Evolutionary conservation across 139 green algal genomes (phyloP).

Genomic region (Ettlia oleoabundans): DNA sequence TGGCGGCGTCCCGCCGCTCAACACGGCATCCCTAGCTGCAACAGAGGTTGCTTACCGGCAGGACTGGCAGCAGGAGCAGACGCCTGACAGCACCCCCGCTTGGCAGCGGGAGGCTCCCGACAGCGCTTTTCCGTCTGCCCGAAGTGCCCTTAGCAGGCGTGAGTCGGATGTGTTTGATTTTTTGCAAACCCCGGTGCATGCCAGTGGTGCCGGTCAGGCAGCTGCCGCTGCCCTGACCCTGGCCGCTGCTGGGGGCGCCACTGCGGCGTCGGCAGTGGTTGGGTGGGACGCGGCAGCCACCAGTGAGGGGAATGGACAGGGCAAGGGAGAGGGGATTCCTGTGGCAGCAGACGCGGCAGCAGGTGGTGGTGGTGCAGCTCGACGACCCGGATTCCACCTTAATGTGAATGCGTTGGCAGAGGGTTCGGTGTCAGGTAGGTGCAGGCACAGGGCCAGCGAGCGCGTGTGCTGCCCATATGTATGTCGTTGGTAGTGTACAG

Average conservation of each 20-base stretch:
- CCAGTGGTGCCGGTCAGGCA: not conserved
- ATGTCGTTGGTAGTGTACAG: too few species aligned
- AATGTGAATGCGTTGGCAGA: conserved; percentile 18
- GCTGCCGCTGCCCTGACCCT: not conserved
- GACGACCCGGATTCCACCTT: conserved; percentile 13
- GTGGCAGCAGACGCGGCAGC: not conserved
- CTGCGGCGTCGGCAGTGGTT: not conserved
- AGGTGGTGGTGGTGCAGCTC: not conserved
- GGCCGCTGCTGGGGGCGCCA: not conserved
- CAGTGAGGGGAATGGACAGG: not conserved
- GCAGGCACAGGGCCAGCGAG: too few species aligned
- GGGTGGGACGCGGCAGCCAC: not conserved
- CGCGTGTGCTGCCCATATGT: too few species aligned
- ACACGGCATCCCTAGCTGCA: not conserved
- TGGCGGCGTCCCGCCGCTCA: not conserved
- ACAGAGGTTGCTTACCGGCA: not conserved
- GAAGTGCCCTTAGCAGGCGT: too few species aligned
- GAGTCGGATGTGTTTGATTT: conserved; percentile 18
- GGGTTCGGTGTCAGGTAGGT: conserved; percentile 9
- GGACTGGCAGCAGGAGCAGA: too few species aligned
- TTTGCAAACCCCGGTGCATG: conserved; percentile 3
- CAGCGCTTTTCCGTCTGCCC: too few species aligned
- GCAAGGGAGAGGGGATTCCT: not conserved
- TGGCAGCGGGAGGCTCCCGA: too few species aligned
- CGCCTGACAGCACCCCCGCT: too few species aligned